Conservation (phyloP, 2,329 filamentous ascomycete species). For the Delphinella strobiligena region DNA sequence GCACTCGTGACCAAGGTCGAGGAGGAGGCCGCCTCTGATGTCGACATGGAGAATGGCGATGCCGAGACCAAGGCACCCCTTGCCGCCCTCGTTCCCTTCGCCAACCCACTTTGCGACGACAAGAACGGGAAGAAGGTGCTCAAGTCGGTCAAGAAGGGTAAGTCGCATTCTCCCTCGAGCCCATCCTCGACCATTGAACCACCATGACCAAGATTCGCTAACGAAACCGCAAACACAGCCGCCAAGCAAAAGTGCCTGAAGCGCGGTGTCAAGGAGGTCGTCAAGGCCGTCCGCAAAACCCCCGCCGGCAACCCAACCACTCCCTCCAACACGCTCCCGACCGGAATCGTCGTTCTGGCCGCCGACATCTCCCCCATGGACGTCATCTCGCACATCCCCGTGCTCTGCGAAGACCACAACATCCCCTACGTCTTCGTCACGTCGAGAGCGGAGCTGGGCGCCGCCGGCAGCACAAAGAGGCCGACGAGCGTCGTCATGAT, state of each 20-base stretch:
- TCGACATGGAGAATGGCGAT: conserved; percentile 20
- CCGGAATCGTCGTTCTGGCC: conserved; percentile 75
- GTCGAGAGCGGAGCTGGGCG: conserved; percentile 84
- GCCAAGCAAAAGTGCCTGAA: conserved; percentile 93
- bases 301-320: conserved; percentile 53
- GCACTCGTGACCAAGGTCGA: conserved; percentile 55
- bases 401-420: conserved; percentile 96
- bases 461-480: conserved; percentile 86
- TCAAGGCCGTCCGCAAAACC: conserved; percentile 95
- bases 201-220: neutral
- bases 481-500: conserved; percentile 95
- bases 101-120: conserved; percentile 66
- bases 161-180: conserved; percentile 7
- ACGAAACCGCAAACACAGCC: conserved; percentile 40
- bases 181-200: neutral
- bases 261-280: conserved; percentile 96
- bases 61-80: conserved; percentile 26
- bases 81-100: conserved; percentile 66
- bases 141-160: conserved; percentile 52
- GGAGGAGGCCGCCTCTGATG: conserved; percentile 28
- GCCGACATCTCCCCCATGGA: conserved; percentile 98
- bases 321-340: conserved; percentile 38
- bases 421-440: conserved; percentile 94
- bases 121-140: conserved; percentile 59
- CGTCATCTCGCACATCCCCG: conserved; percentile 94